Base-by-base conservation (phyloP, 2,329 filamentous ascomycete species). In the Stylonectria norvegica region DNA sequence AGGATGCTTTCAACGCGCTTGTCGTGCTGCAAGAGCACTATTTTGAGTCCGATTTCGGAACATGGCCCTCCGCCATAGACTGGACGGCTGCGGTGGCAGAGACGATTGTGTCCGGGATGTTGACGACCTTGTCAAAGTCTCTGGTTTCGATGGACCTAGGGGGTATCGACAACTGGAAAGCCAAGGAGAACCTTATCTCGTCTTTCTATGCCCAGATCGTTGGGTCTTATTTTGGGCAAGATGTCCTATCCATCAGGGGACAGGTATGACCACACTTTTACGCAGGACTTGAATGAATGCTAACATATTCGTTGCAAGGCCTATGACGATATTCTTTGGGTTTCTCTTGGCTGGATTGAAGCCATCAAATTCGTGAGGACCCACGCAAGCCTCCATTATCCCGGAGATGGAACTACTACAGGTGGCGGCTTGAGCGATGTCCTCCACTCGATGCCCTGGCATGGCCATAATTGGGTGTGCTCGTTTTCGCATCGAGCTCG, bases 311-410 rank as follows among this genome's bases (percentile, higher is more conserved):
- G 8, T n/a, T 3, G 5, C 1, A 3, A 93, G 70, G 91, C 91
- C 0, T 95, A 84, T 60, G 91, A 96, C 59, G 91, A 97, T 61
- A 95, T 95, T 69, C 76, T 95, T 3, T 97, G 91, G 91, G 89
- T 96, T 1, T 89, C 94, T 3, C 73, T 97, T 25, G 88, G 85
- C 47, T 96, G 91, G 90, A 69, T 96, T 37, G 88, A 95, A 59
- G 79, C 79, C 34, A 77, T 89, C 48, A 82, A 85, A 50, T 89
- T 95, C 58, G 78, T 91, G 36, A 69, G 80, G 20, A 67, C 75
- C n/a, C 88, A 94, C 58, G 79, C 78, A 3, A 65, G 70, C 2
- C 60, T 80, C 14, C 81, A 87, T 60, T 86, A 83, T 54, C 62
- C 64, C 8, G 46, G 43, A 2, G 20, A 38, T 2, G 40, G 38